Evolutionary conservation across 768 basidiomycete genomes (phyloP).

Genomic region (Tulasnella sp.): DNA sequence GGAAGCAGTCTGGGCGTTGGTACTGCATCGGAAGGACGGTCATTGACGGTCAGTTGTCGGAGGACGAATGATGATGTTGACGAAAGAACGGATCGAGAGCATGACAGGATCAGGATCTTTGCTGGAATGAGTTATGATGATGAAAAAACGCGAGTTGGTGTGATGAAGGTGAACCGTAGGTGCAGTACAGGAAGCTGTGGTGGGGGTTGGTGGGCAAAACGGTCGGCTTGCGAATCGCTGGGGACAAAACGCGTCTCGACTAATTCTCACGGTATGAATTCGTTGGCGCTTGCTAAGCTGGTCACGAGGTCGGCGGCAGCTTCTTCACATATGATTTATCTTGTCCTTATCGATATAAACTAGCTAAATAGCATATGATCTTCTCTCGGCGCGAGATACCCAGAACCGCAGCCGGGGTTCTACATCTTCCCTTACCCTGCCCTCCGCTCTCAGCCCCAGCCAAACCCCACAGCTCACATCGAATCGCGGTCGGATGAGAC

Average conservation of each 20-base stretch:
- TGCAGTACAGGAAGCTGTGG: neutral
- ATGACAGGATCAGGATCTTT: neutral
- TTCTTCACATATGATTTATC: too few species aligned
- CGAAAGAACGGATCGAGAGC: neutral
- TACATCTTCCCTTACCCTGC: too few species aligned
- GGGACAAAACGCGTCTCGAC: neutral
- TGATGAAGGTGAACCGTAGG: neutral
- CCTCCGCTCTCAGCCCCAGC: too few species aligned
- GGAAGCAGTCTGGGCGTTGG: constrained; percentile 10
- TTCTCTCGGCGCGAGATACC: too few species aligned
- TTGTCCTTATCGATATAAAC: too few species aligned
- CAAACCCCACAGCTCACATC: too few species aligned
- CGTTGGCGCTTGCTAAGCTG: too few species aligned
- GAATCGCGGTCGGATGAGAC: too few species aligned
- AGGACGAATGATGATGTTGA: neutral
- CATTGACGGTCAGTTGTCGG: neutral
- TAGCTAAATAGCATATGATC: too few species aligned
- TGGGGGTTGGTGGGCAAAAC: neutral
- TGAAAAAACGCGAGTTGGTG: neutral
- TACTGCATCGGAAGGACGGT: constrained; percentile 6
- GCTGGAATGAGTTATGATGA: neutral
- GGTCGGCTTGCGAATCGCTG: neutral
- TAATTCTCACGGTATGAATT: neutral
- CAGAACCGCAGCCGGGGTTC: too few species aligned
- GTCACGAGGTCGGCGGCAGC: too few species aligned